phyloP scores from a whole-genome alignment of 768 basidiomycete species.

The Termitomyces sp. region DNA sequence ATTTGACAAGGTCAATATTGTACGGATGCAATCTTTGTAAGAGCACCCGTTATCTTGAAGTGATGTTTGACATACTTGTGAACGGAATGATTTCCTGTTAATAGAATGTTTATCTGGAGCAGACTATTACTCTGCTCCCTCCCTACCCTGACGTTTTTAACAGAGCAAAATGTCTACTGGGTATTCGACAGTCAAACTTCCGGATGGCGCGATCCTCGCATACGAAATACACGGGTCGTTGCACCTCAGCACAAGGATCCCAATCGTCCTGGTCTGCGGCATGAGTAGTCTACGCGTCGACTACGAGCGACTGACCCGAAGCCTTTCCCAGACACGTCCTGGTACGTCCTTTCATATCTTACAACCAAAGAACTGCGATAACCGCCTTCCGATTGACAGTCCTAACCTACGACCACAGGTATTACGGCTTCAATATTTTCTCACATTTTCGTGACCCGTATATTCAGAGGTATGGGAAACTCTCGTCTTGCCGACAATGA shows the following conservation, averaged over 20 bases:
- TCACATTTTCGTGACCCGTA: neutral
- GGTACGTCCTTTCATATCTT: slow-evolving; percentile 24
- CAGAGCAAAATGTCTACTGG: slow-evolving; percentile 20
- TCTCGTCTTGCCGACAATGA: slow-evolving; percentile 38
- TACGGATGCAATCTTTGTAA: slow-evolving; percentile 15
- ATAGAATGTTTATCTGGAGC: neutral
- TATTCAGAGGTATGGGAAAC: slow-evolving; percentile 43
- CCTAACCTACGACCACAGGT: slow-evolving; percentile 44
- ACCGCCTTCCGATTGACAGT: slow-evolving; percentile 25
- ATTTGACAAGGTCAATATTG: neutral
- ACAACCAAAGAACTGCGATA: neutral
- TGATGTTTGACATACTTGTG: slow-evolving; percentile 9
- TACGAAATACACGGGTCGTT: slow-evolving; percentile 43
- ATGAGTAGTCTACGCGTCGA: slow-evolving; percentile 40
- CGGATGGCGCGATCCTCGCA: slow-evolving; percentile 42
- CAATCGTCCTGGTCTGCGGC: slow-evolving; percentile 43
- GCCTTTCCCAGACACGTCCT: slow-evolving; percentile 36
- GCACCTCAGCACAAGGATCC: slow-evolving; percentile 29
- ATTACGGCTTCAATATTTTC: neutral
- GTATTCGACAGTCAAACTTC: slow-evolving; percentile 28
- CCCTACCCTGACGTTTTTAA: neutral
- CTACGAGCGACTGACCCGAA: slow-evolving; percentile 33
- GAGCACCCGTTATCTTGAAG: slow-evolving; percentile 11
- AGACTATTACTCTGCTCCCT: neutral
- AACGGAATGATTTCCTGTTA: slow-evolving; percentile 5